A percentile compares a stretch with the other conserved stretches of the same genome.
Evolutionary conservation across 352 stramenopile species (phyloP).

Genomic region (Thraustochytrium aureum): DNA sequence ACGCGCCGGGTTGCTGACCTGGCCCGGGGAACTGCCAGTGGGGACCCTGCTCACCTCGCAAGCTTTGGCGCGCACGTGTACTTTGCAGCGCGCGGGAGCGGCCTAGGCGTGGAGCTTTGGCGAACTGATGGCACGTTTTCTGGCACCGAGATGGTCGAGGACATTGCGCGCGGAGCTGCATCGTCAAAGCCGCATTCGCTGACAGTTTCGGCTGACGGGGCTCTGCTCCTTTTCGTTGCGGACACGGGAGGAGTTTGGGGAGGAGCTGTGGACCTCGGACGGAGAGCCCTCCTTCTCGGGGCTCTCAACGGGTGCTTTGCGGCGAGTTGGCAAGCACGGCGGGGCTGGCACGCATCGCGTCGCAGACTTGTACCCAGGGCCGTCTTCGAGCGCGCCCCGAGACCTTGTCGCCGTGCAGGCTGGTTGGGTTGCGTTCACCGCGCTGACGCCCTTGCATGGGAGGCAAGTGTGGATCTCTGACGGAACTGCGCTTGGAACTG

Average conservation of each 20-base stretch:
- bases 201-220: conserved; percentile 59
- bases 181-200: conserved; percentile 67
- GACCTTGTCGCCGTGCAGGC: conserved; percentile 61
- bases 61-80: conserved; percentile 62
- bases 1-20: conserved; percentile 68
- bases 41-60: conserved; percentile 63
- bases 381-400: conserved; percentile 56
- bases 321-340: neutral
- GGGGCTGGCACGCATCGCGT: conserved; percentile 26
- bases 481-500: conserved; percentile 60
- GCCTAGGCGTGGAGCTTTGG: conserved; percentile 72
- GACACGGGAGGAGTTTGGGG: conserved; percentile 56
- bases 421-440: conserved; percentile 60
- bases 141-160: conserved; percentile 66
- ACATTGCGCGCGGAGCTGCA: conserved; percentile 65
- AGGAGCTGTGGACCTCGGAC: conserved; percentile 55
- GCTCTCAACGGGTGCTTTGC: neutral
- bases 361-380: too few relatives aligned
- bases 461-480: conserved; percentile 72
- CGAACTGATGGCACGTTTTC: conserved; percentile 64
- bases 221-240: conserved; percentile 59
- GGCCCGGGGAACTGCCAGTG: conserved; percentile 57
- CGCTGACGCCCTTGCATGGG: conserved; percentile 60
- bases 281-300: conserved; percentile 3
- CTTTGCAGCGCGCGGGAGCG: conserved; percentile 60